Percentiles rank a stretch among this genome's conserved stretches.
Evolutionary conservation across 1,284 basidiomycete genomes (phyloP).

Genomic region (Calocybe gambosa): DNA sequence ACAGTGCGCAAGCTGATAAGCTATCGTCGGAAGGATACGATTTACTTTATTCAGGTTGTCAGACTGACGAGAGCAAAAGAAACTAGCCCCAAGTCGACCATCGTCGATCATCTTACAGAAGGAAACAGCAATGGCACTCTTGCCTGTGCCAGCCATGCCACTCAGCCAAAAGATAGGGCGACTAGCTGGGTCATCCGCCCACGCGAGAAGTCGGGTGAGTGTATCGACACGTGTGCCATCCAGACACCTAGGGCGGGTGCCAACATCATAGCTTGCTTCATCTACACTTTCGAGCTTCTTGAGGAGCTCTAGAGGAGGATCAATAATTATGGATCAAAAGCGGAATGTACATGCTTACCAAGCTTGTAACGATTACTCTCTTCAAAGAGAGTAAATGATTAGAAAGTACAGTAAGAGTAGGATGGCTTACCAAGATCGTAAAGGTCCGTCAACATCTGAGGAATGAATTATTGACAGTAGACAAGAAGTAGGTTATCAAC

Average conservation of each 20-base stretch:
- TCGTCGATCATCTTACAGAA: constrained; percentile 10
- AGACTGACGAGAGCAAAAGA: constrained; percentile 15
- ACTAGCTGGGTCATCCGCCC: constrained; percentile 8
- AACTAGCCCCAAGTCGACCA: constrained; percentile 14
- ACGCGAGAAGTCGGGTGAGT: constrained; percentile 8
- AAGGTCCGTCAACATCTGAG: background rate
- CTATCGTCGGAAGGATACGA: constrained; percentile 15
- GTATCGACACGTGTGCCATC: constrained; percentile 1
- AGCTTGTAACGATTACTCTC: no score
- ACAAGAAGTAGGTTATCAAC: no score
- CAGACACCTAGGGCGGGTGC: background rate
- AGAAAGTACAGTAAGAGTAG: no score
- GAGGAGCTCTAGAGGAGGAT: background rate
- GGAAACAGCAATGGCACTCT: constrained; percentile 18
- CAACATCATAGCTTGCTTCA: background rate
- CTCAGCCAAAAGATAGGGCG: constrained; percentile 17
- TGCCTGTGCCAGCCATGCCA: constrained; percentile 18
- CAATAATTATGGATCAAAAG: no score
- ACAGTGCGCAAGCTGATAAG: constrained; percentile 13
- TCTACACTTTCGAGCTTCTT: background rate
- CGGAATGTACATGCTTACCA: no score
- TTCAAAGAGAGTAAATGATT: no score
- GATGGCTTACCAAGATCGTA: no score
- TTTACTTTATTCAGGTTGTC: constrained; percentile 9
- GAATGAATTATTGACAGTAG: background rate